phyloP scores from a whole-genome alignment of 805 yeast genomes.

The Monosporozyma unispora region DNA sequence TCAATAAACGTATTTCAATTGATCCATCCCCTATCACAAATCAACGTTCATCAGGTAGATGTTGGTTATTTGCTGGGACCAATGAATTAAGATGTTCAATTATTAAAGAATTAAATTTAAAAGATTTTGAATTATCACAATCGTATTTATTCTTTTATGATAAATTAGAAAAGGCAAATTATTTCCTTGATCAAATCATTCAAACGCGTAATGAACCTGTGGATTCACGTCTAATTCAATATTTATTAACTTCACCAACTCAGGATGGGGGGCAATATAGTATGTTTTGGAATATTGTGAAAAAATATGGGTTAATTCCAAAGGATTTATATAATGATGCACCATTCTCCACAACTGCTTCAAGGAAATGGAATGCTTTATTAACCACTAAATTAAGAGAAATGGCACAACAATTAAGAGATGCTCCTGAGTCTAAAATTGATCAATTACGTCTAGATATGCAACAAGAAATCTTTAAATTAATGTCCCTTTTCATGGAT shows the following conservation, averaged over 20 bases:
- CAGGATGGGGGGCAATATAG: slow-evolving; percentile 85
- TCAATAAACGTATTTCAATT: slow-evolving; percentile 32
- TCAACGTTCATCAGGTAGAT: slow-evolving; percentile 71
- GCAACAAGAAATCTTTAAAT: slow-evolving; percentile 56
- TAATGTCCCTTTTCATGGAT: slow-evolving; percentile 63
- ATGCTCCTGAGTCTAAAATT: slow-evolving; percentile 26
- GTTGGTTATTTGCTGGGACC: slow-evolving; percentile 84
- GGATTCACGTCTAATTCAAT: slow-evolving; percentile 63
- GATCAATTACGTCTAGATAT: slow-evolving; percentile 38
- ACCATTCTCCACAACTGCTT: slow-evolving; percentile 43
- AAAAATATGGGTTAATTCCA: slow-evolving; percentile 79
- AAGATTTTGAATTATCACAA: slow-evolving; percentile 67
- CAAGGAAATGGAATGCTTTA: slow-evolving; percentile 46
- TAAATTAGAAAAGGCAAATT: slow-evolving; percentile 77
- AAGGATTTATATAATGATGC: slow-evolving; percentile 64
- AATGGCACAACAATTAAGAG: slow-evolving; percentile 63
- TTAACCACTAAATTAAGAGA: slow-evolving; percentile 67
- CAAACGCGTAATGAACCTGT: slow-evolving; percentile 59
- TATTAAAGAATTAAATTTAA: slow-evolving; percentile 52
- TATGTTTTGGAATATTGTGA: slow-evolving; percentile 67
- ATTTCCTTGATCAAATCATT: slow-evolving; percentile 64
- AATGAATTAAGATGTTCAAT: slow-evolving; percentile 61
- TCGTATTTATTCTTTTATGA: slow-evolving; percentile 76
- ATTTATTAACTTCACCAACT: slow-evolving; percentile 55
- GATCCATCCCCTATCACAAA: slow-evolving; percentile 50